Conservation (phyloP, 2,329 filamentous ascomycete species). For the Lasiodiplodia hormozganensis region DNA sequence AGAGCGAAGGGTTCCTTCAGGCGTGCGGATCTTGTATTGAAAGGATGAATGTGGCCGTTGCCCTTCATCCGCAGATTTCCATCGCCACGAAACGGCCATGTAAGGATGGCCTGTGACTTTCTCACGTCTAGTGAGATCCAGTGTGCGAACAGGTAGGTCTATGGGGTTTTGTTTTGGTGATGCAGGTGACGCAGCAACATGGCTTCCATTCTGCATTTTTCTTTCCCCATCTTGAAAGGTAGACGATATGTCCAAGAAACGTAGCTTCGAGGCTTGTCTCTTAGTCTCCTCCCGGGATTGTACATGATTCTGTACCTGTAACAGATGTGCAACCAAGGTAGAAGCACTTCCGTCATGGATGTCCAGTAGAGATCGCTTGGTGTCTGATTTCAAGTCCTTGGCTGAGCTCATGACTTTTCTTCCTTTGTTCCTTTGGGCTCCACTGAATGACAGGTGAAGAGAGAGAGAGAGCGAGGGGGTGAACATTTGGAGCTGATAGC, state of each 20-base stretch:
- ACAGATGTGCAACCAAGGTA: conserved; percentile 32
- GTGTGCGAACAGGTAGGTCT: conserved; percentile 10
- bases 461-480: not conserved
- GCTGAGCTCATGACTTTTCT: conserved; percentile 3
- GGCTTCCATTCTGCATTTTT: not conserved
- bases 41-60: not conserved
- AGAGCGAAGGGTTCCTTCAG: conserved; percentile 24
- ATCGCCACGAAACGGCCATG: conserved; percentile 36
- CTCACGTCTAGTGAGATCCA: conserved; percentile 21
- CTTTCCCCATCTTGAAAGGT: conserved; percentile 26
- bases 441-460: not conserved
- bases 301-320: conserved; percentile 31
- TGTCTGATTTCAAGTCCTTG: not conserved
- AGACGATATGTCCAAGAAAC: conserved; percentile 34
- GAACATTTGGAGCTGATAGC: not conserved
- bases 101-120: conserved; percentile 30
- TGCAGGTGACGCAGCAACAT: not conserved
- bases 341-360: conserved; percentile 32
- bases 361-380: conserved; percentile 21
- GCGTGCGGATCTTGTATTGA: conserved; percentile 1
- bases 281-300: conserved; percentile 30
- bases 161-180: not conserved
- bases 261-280: conserved; percentile 30
- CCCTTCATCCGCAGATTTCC: conserved; percentile 18
- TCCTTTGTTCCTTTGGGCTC: not conserved